Conservation (phyloP, 1,139 yeast species). For the Kodamaea anthophila region DNA sequence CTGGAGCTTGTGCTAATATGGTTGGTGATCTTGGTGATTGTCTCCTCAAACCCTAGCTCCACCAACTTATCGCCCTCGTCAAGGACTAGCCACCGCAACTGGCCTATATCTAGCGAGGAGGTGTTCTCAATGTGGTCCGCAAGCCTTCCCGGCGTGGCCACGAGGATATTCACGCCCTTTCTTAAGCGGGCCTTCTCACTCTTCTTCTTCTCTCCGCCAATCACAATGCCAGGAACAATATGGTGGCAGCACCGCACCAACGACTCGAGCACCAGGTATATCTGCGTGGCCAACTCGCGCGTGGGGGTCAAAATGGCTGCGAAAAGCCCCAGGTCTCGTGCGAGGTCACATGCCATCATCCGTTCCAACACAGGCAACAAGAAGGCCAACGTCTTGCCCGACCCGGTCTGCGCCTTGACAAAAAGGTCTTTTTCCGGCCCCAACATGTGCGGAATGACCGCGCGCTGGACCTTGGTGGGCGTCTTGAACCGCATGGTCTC, state of each 20-base stretch:
- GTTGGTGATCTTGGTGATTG: constrained; percentile 68
- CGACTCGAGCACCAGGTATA: constrained; percentile 71
- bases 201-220: constrained; percentile 93
- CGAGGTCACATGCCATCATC: constrained; percentile 51
- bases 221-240: constrained; percentile 86
- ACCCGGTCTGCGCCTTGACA: constrained; percentile 93
- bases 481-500: constrained; percentile 53
- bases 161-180: constrained; percentile 82
- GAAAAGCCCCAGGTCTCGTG: constrained; percentile 78
- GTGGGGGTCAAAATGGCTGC: constrained; percentile 89
- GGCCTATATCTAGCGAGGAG: constrained; percentile 55
- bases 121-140: constrained; percentile 93
- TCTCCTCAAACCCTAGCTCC: constrained; percentile 94
- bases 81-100: constrained; percentile 74
- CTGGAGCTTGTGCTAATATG: constrained; percentile 43
- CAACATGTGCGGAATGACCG: constrained; percentile 69
- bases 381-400: constrained; percentile 89
- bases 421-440: constrained; percentile 59
- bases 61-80: constrained; percentile 96
- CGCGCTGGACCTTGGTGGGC: constrained; percentile 84
- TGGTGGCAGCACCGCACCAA: constrained; percentile 69
- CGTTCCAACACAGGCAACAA: constrained; percentile 74
- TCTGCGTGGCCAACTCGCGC: constrained; percentile 90
- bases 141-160: constrained; percentile 89
- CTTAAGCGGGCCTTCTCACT: constrained; percentile 86